Evolutionary conservation across 169 alveolate genomes (phyloP).

Genomic region (Cryptosporidium baileyi): DNA sequence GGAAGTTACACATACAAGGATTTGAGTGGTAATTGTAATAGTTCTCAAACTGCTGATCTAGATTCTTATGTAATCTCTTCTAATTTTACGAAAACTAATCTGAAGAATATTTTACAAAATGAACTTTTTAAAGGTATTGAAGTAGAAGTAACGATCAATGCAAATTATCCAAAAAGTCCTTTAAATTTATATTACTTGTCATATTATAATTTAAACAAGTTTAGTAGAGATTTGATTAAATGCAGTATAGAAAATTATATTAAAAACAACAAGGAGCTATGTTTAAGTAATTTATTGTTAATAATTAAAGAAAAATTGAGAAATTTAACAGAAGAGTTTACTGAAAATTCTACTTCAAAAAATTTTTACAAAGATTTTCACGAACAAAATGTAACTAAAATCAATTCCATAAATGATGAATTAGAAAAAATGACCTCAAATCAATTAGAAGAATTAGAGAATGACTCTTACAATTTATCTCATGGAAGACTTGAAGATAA

Average conservation of each 20-base stretch:
- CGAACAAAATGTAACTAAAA: too few species aligned
- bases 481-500: slow-evolving; percentile 58
- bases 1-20: not conserved
- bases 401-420: not conserved
- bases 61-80: not conserved
- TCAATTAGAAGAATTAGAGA: not conserved
- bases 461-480: not conserved
- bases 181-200: slow-evolving; percentile 7
- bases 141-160: slow-evolving; percentile 3
- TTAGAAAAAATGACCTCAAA: not conserved
- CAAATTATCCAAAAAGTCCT: slow-evolving; percentile 8
- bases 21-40: not conserved
- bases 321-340: not conserved
- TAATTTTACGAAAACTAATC: not conserved
- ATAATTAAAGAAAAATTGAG: not conserved
- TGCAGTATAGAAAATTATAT: not conserved
- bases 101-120: too few species aligned
- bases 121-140: slow-evolving; percentile 51
- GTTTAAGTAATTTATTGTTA: not conserved
- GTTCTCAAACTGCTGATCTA: not conserved
- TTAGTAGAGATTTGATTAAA: slow-evolving; percentile 7
- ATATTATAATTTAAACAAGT: slow-evolving; percentile 5
- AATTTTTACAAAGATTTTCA: too few species aligned
- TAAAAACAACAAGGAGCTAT: not conserved
- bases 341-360: not conserved